Evolutionary conservation across 495 filamentous ascomycete genomes (phyloP).

Genomic region (Neurospora tetrasperma): DNA sequence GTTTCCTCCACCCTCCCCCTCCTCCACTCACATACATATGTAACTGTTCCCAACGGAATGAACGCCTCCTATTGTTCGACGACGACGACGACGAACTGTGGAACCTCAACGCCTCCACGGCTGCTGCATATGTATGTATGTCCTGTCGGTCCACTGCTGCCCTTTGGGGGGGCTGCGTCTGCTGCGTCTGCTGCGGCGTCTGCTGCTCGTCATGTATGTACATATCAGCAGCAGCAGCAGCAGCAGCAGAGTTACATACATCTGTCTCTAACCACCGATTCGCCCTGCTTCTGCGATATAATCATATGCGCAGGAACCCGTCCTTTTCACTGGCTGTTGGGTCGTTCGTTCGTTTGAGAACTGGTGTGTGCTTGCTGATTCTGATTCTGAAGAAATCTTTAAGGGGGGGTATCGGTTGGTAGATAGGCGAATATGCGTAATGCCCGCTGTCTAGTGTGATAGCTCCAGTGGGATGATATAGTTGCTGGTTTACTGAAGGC

Average conservation of each 20-base stretch:
- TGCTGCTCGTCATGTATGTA: background rate
- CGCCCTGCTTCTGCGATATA: background rate
- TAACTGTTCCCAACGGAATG: background rate
- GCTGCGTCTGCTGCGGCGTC: background rate
- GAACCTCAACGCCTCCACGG: background rate
- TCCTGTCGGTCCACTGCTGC: background rate
- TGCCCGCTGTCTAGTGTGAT: background rate
- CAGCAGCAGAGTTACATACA: slow-evolving; percentile 6
- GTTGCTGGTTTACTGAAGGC: background rate
- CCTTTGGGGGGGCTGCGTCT: background rate
- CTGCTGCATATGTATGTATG: background rate
- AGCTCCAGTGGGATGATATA: too few relatives aligned
- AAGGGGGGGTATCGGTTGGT: background rate
- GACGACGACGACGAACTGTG: background rate
- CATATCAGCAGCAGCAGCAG: background rate
- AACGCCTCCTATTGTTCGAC: background rate
- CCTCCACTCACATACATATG: background rate
- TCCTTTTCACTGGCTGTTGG: slow-evolving; percentile 10
- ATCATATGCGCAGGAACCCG: slow-evolving; percentile 29
- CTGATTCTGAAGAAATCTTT: background rate
- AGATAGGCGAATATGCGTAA: background rate
- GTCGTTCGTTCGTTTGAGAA: background rate
- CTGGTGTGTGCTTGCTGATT: background rate
- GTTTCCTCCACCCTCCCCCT: background rate
- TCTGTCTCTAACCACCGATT: background rate